phyloP scores from a whole-genome alignment of 2,329 filamentous ascomycete genomes.

The Colletotrichum brevisporum region DNA sequence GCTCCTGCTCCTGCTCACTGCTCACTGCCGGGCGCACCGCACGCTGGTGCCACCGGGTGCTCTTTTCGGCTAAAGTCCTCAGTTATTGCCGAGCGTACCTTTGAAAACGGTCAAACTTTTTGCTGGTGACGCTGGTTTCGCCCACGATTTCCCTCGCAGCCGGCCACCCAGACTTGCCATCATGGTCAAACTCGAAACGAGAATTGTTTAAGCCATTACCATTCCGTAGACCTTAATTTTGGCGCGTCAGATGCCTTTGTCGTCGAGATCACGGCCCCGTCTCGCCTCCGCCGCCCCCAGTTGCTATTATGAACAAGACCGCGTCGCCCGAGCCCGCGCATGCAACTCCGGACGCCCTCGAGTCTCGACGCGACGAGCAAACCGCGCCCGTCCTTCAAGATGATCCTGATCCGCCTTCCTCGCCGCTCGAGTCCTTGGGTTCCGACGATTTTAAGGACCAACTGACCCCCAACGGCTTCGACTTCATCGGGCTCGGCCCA shows the following conservation, averaged over 20 bases:
- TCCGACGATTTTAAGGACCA: constrained; percentile 41
- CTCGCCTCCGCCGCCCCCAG: constrained; percentile 52
- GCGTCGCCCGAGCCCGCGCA: constrained; percentile 66
- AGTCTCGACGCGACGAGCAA: constrained; percentile 44
- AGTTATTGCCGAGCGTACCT: constrained; percentile 37
- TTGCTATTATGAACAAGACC: constrained; percentile 71
- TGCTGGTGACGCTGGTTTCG: constrained; percentile 63
- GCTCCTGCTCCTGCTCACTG: too few relatives aligned
- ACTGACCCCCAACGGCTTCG: constrained; percentile 39
- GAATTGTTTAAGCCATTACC: constrained; percentile 60
- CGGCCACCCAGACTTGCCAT: constrained; percentile 63
- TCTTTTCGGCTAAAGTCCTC: constrained; percentile 35
- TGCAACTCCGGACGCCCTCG: constrained; percentile 49
- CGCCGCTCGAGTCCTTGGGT: constrained; percentile 35
- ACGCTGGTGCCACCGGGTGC: neutral
- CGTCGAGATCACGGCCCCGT: constrained; percentile 67
- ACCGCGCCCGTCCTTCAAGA: constrained; percentile 34
- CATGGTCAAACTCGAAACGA: constrained; percentile 68
- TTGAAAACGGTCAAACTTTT: constrained; percentile 58
- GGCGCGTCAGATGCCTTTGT: constrained; percentile 69
- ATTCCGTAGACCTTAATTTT: constrained; percentile 70
- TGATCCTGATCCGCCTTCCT: constrained; percentile 36
- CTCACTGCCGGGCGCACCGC: neutral
- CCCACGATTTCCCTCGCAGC: constrained; percentile 60
- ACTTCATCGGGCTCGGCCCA: constrained; percentile 32